A percentile compares a stretch with the other conserved stretches of the same genome.
Conservation (phyloP, 2,329 filamentous ascomycete genomes). For the Phaeosphaeriaceae sp. region DNA sequence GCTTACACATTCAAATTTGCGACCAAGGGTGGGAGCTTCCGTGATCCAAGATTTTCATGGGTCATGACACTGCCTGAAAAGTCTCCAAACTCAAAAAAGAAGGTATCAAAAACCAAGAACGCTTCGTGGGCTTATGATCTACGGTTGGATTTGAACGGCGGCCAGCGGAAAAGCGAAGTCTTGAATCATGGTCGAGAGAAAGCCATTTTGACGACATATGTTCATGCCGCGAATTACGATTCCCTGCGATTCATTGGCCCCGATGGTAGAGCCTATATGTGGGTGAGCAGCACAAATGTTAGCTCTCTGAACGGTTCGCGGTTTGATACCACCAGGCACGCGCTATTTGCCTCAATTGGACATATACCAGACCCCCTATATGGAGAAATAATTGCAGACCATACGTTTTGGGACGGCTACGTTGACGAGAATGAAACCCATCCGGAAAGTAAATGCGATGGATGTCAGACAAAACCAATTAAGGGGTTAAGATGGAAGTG, state of each 20-base stretch:
- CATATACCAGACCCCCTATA: constrained; percentile 36
- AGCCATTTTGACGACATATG: constrained; percentile 35
- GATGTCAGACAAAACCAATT: constrained; percentile 29
- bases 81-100: background rate
- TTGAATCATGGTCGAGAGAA: constrained; percentile 23
- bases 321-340: constrained; percentile 41
- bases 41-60: constrained; percentile 36
- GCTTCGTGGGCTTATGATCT: constrained; percentile 37
- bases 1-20: constrained; percentile 36
- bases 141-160: constrained; percentile 27
- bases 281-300: constrained; percentile 38
- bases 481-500: constrained; percentile 36
- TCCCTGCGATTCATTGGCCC: constrained; percentile 38
- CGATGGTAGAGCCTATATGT: constrained; percentile 36
- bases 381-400: constrained; percentile 44
- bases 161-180: constrained; percentile 33
- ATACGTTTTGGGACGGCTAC: constrained; percentile 43
- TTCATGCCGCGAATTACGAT: constrained; percentile 42
- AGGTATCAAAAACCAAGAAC: constrained; percentile 4
- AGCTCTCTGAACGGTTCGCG: constrained; percentile 29
- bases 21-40: constrained; percentile 27
- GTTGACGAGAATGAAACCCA: constrained; percentile 23
- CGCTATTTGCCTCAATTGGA: constrained; percentile 34
- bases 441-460: constrained; percentile 19
- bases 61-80: constrained; percentile 25